Conservation (phyloP, 2,329 filamentous ascomycete species). For the Orbilia brochopaga region DNA sequence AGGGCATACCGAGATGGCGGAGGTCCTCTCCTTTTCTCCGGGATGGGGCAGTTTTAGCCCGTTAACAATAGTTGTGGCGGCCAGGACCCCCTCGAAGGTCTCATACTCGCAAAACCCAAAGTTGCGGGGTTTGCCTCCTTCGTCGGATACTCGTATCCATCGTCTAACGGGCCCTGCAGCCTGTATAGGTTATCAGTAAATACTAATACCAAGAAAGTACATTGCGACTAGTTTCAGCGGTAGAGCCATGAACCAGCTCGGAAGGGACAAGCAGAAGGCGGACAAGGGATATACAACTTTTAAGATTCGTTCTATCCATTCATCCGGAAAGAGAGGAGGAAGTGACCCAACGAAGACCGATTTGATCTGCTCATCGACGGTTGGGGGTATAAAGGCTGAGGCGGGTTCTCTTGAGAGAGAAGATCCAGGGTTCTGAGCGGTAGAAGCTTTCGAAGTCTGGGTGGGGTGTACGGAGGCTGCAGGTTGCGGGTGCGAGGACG, state of each 20-base stretch:
- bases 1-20: slow-evolving; percentile 47
- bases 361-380: slow-evolving; percentile 84
- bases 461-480: slow-evolving; percentile 12
- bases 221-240: too few species aligned
- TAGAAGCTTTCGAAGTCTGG: slow-evolving; percentile 19
- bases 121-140: slow-evolving; percentile 79
- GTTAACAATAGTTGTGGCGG: slow-evolving; percentile 25
- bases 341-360: slow-evolving; percentile 91
- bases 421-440: slow-evolving; percentile 12
- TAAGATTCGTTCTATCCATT: slow-evolving; percentile 78
- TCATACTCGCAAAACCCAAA: slow-evolving; percentile 98
- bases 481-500: slow-evolving; percentile 21
- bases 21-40: slow-evolving; percentile 70
- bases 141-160: slow-evolving; percentile 80
- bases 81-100: slow-evolving; percentile 73
- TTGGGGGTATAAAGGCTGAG: slow-evolving; percentile 69
- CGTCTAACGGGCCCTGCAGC: slow-evolving; percentile 68
- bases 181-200: slow-evolving; percentile 29
- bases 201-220: neutral
- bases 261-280: neutral
- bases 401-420: slow-evolving; percentile 36
- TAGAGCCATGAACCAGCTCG: too few species aligned
- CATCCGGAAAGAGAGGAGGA: slow-evolving; percentile 75
- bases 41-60: slow-evolving; percentile 55
- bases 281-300: slow-evolving; percentile 42